phyloP scores from a whole-genome alignment of 306 rosid species.

The Leucaena leucocephala region DNA sequence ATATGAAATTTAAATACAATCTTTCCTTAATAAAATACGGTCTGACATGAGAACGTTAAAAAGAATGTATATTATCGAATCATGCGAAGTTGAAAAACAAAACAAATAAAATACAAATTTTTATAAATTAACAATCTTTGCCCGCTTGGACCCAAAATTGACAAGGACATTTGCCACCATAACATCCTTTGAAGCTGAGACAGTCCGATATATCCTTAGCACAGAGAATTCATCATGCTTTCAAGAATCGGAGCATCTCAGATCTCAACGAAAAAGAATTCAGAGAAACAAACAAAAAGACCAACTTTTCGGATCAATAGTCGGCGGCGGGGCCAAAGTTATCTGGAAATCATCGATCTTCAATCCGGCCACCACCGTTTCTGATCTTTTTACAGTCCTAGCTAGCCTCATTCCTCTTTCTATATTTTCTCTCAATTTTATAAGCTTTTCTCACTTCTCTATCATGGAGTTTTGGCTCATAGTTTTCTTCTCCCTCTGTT shows the following conservation, averaged over 20 bases:
- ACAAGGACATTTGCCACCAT: background rate
- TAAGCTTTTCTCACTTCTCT: background rate
- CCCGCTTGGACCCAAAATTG: background rate
- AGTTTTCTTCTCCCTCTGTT: background rate
- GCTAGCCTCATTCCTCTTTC: background rate
- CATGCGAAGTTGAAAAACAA: no score
- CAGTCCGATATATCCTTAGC: background rate
- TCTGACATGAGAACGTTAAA: no score
- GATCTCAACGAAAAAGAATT: background rate
- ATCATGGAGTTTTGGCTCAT: background rate
- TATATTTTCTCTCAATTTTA: background rate
- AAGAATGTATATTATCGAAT: no score
- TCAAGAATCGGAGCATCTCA: background rate
- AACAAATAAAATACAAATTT: no score
- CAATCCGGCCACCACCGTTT: background rate
- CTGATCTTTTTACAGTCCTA: background rate
- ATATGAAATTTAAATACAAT: no score
- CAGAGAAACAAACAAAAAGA: background rate
- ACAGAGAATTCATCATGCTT: background rate
- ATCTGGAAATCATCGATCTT: background rate
- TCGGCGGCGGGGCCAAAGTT: background rate
- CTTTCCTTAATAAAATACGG: no score
- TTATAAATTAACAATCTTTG: no score
- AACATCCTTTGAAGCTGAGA: background rate
- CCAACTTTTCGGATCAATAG: background rate